A percentile compares a stretch with the other conserved stretches of the same genome.
Conservation (phyloP, 495 filamentous ascomycete species). For the Hyaloscypha variabilis region DNA sequence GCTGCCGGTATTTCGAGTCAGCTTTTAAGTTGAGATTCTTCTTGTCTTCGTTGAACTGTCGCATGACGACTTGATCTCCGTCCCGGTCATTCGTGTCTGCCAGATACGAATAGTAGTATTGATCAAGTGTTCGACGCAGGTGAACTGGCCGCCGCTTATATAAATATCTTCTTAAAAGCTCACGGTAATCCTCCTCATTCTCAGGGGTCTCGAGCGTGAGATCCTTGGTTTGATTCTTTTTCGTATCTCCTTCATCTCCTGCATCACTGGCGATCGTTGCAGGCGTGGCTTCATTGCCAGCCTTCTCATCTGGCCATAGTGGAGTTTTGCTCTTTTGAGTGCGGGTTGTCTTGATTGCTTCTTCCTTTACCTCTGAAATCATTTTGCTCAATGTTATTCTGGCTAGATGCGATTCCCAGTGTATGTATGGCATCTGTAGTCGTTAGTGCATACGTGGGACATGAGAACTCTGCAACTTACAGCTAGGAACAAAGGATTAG, state of each 20-base stretch:
- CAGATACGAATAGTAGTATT: constrained; percentile 12
- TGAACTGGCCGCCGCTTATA: constrained; percentile 7
- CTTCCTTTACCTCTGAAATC: constrained; percentile 3
- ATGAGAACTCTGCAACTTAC: not conserved
- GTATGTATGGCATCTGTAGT: constrained; percentile 13
- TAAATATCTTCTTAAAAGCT: constrained; percentile 12
- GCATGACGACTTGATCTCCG: constrained; percentile 11
- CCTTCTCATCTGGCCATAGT: too few relatives aligned
- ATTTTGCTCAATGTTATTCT: not conserved
- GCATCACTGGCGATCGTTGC: too few relatives aligned
- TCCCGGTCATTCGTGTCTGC: constrained; percentile 9
- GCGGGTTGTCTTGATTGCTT: not conserved
- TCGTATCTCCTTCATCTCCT: not conserved
- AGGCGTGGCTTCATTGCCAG: too few relatives aligned
- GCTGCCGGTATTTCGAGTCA: not conserved
- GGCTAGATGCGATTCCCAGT: constrained; percentile 13
- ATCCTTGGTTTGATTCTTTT: not conserved
- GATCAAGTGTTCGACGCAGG: constrained; percentile 13
- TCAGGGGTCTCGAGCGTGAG: not conserved
- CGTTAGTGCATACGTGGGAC: not conserved
- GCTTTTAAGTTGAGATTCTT: constrained; percentile 2
- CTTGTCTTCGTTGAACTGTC: not conserved
- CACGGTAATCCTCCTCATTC: too few relatives aligned
- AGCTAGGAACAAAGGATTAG: constrained; percentile 6
- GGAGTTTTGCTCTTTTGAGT: constrained; percentile 3